phyloP scores from a whole-genome alignment of 73 alveolate genomes.

The Paramecium sexaurelia region DNA sequence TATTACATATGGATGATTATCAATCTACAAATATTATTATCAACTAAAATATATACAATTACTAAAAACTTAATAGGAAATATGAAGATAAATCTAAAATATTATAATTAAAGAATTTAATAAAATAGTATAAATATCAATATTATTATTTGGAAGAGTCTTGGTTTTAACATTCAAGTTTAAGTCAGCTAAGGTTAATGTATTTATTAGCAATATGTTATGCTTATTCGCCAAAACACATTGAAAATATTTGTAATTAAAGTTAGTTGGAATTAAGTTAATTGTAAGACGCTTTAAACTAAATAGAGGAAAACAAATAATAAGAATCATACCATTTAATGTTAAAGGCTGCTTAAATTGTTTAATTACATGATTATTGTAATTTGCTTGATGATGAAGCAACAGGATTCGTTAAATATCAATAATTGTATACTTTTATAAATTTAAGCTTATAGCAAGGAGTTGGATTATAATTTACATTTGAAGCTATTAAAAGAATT shows the following conservation, averaged over 20 bases:
- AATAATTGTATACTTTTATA: neutral
- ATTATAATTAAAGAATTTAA: neutral
- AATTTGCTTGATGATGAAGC: neutral
- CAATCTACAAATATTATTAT: neutral
- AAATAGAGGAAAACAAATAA: neutral
- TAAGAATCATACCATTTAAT: neutral
- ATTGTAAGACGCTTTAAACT: neutral
- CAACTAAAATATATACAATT: neutral
- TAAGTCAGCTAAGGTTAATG: neutral
- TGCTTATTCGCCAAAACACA: neutral
- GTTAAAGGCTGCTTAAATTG: neutral
- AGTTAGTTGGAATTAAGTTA: neutral
- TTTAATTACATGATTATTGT: neutral
- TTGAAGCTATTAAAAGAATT: neutral
- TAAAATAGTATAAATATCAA: neutral
- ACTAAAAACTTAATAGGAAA: neutral
- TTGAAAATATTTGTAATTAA: neutral
- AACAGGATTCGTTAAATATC: neutral
- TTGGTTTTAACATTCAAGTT: neutral
- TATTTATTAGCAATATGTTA: neutral
- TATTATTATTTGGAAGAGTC: constrained; percentile 5
- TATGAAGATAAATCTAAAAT: neutral
- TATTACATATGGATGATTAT: neutral
- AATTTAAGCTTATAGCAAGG: neutral
- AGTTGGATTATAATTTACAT: neutral